Conservation (phyloP, 768 basidiomycete genomes). For the Mycena amicta region DNA sequence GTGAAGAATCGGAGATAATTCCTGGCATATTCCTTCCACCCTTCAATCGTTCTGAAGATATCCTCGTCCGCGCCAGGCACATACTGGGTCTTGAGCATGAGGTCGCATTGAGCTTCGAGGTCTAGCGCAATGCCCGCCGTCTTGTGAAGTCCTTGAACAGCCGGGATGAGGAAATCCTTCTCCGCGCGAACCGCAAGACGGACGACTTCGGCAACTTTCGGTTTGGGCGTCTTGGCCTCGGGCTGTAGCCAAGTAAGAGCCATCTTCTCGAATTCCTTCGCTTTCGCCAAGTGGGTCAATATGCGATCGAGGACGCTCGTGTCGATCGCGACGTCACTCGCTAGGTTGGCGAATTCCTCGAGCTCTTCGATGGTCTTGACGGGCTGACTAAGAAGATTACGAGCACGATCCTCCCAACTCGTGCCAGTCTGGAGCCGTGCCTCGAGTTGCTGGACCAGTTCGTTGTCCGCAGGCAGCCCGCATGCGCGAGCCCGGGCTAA, state of each 20-base stretch:
- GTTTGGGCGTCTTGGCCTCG: slow-evolving; percentile 54
- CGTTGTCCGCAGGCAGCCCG: slow-evolving; percentile 65
- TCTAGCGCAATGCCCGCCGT: slow-evolving; percentile 78
- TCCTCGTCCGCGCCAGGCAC: slow-evolving; percentile 54
- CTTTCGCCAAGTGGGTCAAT: slow-evolving; percentile 64
- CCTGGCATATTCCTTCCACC: slow-evolving; percentile 74
- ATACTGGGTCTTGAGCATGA: slow-evolving; percentile 68
- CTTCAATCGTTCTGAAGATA: slow-evolving; percentile 69
- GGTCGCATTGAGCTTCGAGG: slow-evolving; percentile 74
- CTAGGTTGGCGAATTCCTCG: slow-evolving; percentile 68
- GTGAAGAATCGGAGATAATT: slow-evolving; percentile 74
- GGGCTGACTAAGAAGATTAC: slow-evolving; percentile 64
- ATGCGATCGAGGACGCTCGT: slow-evolving; percentile 66
- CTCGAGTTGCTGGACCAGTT: slow-evolving; percentile 64
- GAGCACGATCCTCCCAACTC: slow-evolving; percentile 77
- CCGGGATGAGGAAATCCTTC: slow-evolving; percentile 74
- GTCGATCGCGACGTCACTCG: slow-evolving; percentile 71
- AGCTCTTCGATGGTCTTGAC: slow-evolving; percentile 78
- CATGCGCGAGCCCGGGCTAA: slow-evolving; percentile 71
- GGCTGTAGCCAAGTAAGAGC: slow-evolving; percentile 70
- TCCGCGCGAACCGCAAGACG: slow-evolving; percentile 70
- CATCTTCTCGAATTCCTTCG: slow-evolving; percentile 79
- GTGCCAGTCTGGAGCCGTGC: slow-evolving; percentile 67
- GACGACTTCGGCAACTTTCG: slow-evolving; percentile 69
- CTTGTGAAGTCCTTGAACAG: slow-evolving; percentile 65